Conservation (phyloP, 148 eudicot species). For the Camellia granthamiana region DNA sequence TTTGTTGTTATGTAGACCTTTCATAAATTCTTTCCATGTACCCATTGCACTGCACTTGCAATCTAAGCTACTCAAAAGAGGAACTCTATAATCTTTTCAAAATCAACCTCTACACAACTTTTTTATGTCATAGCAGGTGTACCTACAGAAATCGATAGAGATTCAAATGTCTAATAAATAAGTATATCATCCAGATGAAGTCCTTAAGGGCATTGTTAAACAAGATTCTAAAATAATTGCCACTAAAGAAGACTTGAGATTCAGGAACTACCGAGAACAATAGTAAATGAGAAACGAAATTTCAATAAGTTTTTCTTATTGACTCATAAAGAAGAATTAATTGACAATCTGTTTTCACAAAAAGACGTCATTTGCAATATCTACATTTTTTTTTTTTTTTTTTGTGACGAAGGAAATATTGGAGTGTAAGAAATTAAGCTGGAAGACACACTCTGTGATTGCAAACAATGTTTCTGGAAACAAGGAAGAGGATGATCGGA, state of each 20-base stretch:
- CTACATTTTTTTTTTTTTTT: too few species aligned
- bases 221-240: too few species aligned
- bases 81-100: slow-evolving; percentile 76
- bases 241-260: background rate
- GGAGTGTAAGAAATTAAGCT: too few species aligned
- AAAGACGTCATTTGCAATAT: too few species aligned
- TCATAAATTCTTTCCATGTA: slow-evolving; percentile 59
- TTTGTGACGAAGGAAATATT: too few species aligned
- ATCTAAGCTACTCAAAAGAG: slow-evolving; percentile 70
- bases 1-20: slow-evolving; percentile 59
- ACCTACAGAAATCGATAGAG: slow-evolving; percentile 35
- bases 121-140: slow-evolving; percentile 97
- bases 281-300: background rate
- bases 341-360: background rate
- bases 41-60: slow-evolving; percentile 49
- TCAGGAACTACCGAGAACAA: background rate
- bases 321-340: background rate
- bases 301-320: background rate
- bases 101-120: slow-evolving; percentile 80
- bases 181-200: background rate
- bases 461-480: too few species aligned
- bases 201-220: background rate
- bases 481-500: too few species aligned
- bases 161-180: too few species aligned
- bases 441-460: too few species aligned